Percentiles rank a stretch among this genome's conserved stretches.
phyloP scores from a whole-genome alignment of 2,329 filamentous ascomycete species.

The Monosporascus sp. region DNA sequence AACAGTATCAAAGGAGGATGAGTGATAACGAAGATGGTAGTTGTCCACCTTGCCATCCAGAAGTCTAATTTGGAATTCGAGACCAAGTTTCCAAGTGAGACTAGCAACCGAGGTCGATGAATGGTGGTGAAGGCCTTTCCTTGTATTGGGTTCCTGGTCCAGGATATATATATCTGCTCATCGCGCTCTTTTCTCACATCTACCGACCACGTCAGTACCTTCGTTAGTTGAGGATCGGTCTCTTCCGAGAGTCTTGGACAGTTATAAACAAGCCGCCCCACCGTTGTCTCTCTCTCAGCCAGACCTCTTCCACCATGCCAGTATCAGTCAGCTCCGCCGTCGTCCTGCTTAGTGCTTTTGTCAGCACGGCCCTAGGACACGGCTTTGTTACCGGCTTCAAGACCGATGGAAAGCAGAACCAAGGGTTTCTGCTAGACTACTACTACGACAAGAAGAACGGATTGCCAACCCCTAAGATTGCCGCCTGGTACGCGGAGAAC shows the following conservation, averaged over 20 bases:
- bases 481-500: conserved; percentile 28
- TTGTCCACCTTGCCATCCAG: neutral
- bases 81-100: neutral
- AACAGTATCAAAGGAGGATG: neutral
- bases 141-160: neutral
- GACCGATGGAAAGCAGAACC: conserved; percentile 33
- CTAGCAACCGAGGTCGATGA: neutral
- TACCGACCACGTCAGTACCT: no score
- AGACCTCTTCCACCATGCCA: conserved; percentile 6
- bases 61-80: neutral
- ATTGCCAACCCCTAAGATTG: conserved; percentile 14
- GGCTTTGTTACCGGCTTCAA: conserved; percentile 44
- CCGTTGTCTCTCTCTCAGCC: no score
- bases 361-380: conserved; percentile 26
- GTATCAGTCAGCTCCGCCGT: conserved; percentile 14
- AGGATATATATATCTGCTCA: no score
- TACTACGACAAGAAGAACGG: conserved; percentile 27
- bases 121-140: neutral
- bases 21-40: neutral
- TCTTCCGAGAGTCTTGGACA: no score
- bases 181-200: no score
- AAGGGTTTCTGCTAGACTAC: conserved; percentile 25
- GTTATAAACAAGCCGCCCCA: no score
- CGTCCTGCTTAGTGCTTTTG: conserved; percentile 19
- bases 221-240: no score